These are phyloP conservation scores for Malassezia furfur DNA, from an alignment of 1,284 basidiomycete genomes.

Conservation along the genomic window DNA sequence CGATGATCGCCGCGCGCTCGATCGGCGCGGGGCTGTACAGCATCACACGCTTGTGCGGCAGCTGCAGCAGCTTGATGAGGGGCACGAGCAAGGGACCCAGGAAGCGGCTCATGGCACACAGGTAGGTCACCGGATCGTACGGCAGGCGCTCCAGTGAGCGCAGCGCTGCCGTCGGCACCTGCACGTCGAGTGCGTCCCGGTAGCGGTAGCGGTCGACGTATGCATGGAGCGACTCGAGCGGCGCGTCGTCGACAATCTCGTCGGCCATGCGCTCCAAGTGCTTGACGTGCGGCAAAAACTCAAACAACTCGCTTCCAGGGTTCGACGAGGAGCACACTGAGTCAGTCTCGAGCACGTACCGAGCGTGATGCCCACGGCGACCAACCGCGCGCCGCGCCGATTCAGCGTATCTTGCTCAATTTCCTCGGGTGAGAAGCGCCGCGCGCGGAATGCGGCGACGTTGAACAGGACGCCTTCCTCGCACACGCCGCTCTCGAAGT, in stretches of 20 bases:
- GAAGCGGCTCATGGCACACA: conserved; percentile 13
- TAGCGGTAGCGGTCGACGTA: conserved; percentile 3
- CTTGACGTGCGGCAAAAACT: conserved; percentile 7
- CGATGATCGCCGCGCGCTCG: conserved; percentile 15
- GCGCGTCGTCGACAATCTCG: neutral
- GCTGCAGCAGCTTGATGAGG: conserved; percentile 8
- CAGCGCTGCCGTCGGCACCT: neutral
- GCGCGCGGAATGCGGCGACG: conserved; percentile 6
- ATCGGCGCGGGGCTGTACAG: conserved; percentile 16
- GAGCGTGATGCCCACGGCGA: conserved; percentile 11
- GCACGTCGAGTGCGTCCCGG: neutral
- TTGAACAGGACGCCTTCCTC: neutral
- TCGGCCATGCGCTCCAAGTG: conserved; percentile 3
- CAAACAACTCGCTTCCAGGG: conserved; percentile 1
- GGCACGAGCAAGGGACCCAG: conserved; percentile 11
- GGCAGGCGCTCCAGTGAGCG: neutral
- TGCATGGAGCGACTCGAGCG: neutral
- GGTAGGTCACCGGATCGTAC: conserved; percentile 18
- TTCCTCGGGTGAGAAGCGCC: conserved; percentile 1
- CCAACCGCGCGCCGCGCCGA: conserved; percentile 5
- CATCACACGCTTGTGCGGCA: conserved; percentile 9
- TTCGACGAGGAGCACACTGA: neutral
- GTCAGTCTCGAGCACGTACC: neutral
- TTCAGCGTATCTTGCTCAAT: neutral
- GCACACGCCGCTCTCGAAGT: conserved; percentile 1